Evolutionary conservation across 192 early-diverging fungal species (phyloP), one percentile per base, ranked within the genome.

Genomic region (Diversispora eburnea): DNA sequence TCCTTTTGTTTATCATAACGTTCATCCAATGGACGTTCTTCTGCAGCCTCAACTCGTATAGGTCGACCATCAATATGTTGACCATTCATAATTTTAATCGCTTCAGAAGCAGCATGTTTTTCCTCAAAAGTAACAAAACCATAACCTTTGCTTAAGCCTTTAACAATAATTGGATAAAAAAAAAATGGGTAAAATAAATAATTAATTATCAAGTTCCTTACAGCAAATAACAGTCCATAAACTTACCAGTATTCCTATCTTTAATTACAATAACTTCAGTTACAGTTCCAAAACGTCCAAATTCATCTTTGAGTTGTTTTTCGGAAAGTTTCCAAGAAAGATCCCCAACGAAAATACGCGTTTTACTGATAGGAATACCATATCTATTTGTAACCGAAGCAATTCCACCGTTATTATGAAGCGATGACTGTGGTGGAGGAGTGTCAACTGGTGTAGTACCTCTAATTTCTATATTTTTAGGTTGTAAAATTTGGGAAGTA

Each of bases 221-320:
- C 8, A 17, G 4, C 9, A 54, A 54, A 17, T 54, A 54, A 17
- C 0, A 9, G n/a, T 54, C 2, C 25, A 54, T 54, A 54, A 17
- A 17, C 51, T 54, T 54, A 54, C 51, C 51, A 10, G 51, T 54
- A 54, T 54, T 54, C n/a, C n/a, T 54, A 54, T 54, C 51, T 54
- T 17, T 54, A 54, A 54, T 54, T 10, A 54, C 51, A 13, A 54
- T 10, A 4, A 17, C 51, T 54, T 54, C 51, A 10, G 12, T 54
- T 54, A 54, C 51, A 54, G 51, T 54, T 54, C 51, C 51, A 54
- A 54, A 54, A 10, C n/a, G 51, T 54, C n/a, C n/a, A 13, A 54
- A 54, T 13, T 54, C 51, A 17, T 10, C 51, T 54, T 17, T 54
- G 51, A 54, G 51, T 17, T 54, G 13, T 54, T 54, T 54, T 17